A percentile compares a stretch with the other conserved stretches of the same genome.
phyloP scores from a whole-genome alignment of 2,329 filamentous ascomycete species.

The Xylaria sp. region DNA sequence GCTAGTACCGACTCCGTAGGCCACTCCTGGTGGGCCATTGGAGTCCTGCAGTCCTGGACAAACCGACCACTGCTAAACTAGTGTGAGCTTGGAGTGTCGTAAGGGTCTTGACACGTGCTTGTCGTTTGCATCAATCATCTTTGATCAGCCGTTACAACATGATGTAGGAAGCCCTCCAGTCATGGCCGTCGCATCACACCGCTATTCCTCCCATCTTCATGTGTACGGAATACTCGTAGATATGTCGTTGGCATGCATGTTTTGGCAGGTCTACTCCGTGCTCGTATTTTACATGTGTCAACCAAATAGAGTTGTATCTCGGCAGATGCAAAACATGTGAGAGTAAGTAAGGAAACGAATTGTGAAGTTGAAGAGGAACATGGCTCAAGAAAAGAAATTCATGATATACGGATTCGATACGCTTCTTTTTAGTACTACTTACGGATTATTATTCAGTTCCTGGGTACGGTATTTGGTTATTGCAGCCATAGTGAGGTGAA shows the following conservation, averaged over 20 bases:
- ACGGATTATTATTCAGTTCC: no score
- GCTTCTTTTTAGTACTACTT: no score
- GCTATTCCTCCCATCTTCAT: background rate
- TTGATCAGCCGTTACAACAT: background rate
- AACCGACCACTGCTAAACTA: no score
- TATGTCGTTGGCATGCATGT: background rate
- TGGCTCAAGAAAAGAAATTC: background rate
- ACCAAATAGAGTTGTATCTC: background rate
- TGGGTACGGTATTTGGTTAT: no score
- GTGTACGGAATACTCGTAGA: background rate
- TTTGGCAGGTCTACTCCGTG: background rate
- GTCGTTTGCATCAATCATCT: background rate
- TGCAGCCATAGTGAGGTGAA: background rate
- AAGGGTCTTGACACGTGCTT: constrained; percentile 1
- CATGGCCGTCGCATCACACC: background rate
- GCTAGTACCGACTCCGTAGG: background rate
- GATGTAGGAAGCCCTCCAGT: background rate
- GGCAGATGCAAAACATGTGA: background rate
- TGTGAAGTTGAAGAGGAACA: background rate
- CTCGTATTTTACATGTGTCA: no score
- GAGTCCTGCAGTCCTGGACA: background rate
- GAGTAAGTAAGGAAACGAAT: no score
- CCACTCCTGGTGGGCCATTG: background rate
- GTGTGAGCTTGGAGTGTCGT: background rate
- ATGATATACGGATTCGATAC: no score